These are phyloP conservation scores for Pythium vanterpoolii DNA, from an alignment of 352 stramenopile species.

Conservation along the genomic window DNA sequence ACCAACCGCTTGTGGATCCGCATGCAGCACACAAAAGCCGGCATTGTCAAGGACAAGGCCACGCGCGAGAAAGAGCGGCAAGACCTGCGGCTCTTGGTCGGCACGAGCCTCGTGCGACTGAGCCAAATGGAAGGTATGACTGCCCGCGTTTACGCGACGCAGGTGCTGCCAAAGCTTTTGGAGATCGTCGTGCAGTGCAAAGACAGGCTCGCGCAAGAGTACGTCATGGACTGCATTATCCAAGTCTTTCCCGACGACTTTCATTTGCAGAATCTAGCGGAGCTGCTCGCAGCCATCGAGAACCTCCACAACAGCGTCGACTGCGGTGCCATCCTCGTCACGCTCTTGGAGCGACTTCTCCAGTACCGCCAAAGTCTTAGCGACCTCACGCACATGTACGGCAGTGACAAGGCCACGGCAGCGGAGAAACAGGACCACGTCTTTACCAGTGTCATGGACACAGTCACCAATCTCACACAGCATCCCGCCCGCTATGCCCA, in stretches of 20 bases:
- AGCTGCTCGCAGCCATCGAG: conserved; percentile 84
- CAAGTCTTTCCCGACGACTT: conserved; percentile 98
- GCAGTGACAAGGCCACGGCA: conserved; percentile 6
- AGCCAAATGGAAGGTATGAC: conserved; percentile 95
- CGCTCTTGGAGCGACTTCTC: conserved; percentile 92
- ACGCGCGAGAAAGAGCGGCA: conserved; percentile 84
- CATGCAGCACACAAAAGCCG: conserved; percentile 90
- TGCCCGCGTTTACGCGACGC: conserved; percentile 82
- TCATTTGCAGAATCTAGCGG: conserved; percentile 94
- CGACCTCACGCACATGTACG: conserved; percentile 19
- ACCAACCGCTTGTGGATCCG: conserved; percentile 99
- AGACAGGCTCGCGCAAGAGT: conserved; percentile 97
- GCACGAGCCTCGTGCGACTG: conserved; percentile 96
- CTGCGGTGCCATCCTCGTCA: conserved; percentile 86
- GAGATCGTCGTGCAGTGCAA: conserved; percentile 94
- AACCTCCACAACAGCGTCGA: conserved; percentile 92
- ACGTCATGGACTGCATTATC: conserved; percentile 98
- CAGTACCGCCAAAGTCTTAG: conserved; percentile 67
- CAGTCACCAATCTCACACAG: conserved; percentile 7
- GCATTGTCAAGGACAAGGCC: conserved; percentile 69
- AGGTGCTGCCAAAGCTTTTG: conserved; percentile 90
- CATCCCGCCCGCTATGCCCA: background rate
- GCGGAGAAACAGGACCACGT: conserved; percentile 18
- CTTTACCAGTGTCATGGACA: conserved; percentile 20
- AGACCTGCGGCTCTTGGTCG: conserved; percentile 96